Percentiles rank a stretch among this genome's conserved stretches.
phyloP scores from a whole-genome alignment of 306 rosid species.

The Abrus precatorius region DNA sequence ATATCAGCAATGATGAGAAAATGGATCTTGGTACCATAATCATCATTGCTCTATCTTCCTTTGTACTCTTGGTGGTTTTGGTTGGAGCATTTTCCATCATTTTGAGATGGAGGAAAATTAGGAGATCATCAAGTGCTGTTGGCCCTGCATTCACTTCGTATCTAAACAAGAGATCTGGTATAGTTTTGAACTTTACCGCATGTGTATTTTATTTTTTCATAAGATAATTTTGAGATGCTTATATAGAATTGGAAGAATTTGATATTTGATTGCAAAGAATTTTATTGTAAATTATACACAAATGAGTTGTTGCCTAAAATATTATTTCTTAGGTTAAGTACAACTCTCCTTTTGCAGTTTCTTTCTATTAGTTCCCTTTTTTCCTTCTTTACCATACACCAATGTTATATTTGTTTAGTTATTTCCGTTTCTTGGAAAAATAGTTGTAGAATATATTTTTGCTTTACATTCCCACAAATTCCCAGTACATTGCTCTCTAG shows the following conservation, averaged over 20 bases:
- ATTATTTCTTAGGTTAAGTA: slow-evolving; percentile 16
- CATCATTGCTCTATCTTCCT: slow-evolving; percentile 76
- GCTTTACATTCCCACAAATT: slow-evolving; percentile 10
- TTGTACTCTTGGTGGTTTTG: slow-evolving; percentile 72
- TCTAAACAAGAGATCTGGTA: slow-evolving; percentile 84
- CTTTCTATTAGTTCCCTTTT: slow-evolving; percentile 32
- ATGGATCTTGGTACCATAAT: slow-evolving; percentile 68
- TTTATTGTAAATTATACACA: slow-evolving; percentile 38
- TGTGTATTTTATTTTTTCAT: background rate
- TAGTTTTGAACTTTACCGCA: slow-evolving; percentile 37
- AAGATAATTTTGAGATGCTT: slow-evolving; percentile 39
- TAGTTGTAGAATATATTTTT: slow-evolving; percentile 1
- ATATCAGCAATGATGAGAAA: slow-evolving; percentile 64
- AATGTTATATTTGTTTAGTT: slow-evolving; percentile 4
- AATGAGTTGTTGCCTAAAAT: slow-evolving; percentile 23
- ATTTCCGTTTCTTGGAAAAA: slow-evolving; percentile 23
- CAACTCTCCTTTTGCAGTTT: slow-evolving; percentile 25
- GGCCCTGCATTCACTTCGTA: slow-evolving; percentile 69
- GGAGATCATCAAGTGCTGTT: slow-evolving; percentile 74
- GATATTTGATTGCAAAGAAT: slow-evolving; percentile 2
- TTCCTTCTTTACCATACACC: slow-evolving; percentile 2
- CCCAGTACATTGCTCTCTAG: slow-evolving; percentile 17
- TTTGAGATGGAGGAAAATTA: slow-evolving; percentile 75
- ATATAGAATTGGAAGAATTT: slow-evolving; percentile 17
- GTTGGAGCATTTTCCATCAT: slow-evolving; percentile 68